These are phyloP conservation scores for Leccinum disarticulatum DNA, from an alignment of 768 basidiomycete genomes.

Conservation along the genomic window DNA sequence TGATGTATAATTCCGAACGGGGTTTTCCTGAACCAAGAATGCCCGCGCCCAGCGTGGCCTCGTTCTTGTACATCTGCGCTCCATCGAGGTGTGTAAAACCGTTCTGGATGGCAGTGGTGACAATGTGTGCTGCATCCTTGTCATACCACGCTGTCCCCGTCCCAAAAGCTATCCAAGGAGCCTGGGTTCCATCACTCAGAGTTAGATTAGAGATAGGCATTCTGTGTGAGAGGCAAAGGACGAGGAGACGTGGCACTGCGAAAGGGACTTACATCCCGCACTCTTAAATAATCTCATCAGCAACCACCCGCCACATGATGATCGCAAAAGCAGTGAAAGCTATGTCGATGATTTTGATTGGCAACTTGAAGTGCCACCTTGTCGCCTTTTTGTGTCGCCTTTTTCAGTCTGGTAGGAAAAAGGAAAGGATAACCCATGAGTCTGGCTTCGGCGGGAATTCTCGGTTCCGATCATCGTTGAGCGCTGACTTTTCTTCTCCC, in stretches of 20 bases:
- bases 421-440: too few relatives aligned
- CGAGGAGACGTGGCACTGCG: too few relatives aligned
- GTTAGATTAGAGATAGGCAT: conserved; percentile 35
- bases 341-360: too few relatives aligned
- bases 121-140: conserved; percentile 41
- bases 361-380: too few relatives aligned
- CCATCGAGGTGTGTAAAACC: conserved; percentile 64
- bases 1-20: conserved; percentile 58
- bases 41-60: conserved; percentile 50
- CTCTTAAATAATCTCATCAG: too few relatives aligned
- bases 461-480: conserved; percentile 64
- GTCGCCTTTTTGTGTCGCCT: too few relatives aligned
- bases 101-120: conserved; percentile 48
- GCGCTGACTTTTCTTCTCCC: conserved; percentile 50
- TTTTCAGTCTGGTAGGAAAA: too few relatives aligned
- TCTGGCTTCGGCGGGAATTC: conserved; percentile 30
- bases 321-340: too few relatives aligned
- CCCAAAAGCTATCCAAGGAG: conserved; percentile 63
- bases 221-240: neutral
- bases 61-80: conserved; percentile 61
- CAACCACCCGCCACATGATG: too few relatives aligned
- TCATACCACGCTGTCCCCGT: conserved; percentile 55
- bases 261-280: too few relatives aligned
- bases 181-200: conserved; percentile 54
- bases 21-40: conserved; percentile 50